Base-by-base conservation (phyloP, 2,329 filamentous ascomycete species). In the Diaporthe helianthi region DNA sequence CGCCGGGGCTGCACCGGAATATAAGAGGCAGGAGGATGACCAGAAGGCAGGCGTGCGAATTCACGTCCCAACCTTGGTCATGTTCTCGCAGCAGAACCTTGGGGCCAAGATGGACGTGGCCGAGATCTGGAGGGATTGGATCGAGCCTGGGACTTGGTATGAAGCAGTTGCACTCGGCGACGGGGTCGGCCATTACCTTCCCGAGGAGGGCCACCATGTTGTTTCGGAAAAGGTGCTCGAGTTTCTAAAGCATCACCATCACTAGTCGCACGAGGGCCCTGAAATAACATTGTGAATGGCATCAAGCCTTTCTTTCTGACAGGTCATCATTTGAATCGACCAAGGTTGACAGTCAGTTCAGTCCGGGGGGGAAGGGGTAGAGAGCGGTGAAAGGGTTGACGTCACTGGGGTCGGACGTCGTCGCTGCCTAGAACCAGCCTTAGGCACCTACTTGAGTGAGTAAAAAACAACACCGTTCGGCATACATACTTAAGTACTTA, bases 81-180 rank as follows among this genome's bases (percentile, higher is more conserved):
- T 85, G 69, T 86, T 83, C 72, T 82, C 79, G 9, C 74, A 77
- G 46, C 76, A 74, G 17, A 81, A 79, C 69, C 68, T 86, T 26
- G 84, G 83, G 4, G 78, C 77, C 68, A 79, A 82, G 70, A 78
- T 77, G 67, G 78, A 85, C 75, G 78, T 85, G 5, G 75, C 74
- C 22, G 74, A 71, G 17, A 77, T 81, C 2, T 86, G 84, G 85
- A 77, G 73, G 67, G 76, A 79, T 7, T 86, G 83, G 83, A 77
- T 84, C 44, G 76, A 76, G 10, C 75, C 76, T 2, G 76, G 76
- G 17, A 55, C 58, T 13, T 29, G 54, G 24, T 73, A 71, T 9
- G 70, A 70, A 29, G 22, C 63, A 4, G 70, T 75, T 10, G 58
- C 65, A 26, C 47, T 75, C 22, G 71, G 71, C 1, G 65, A 72